Percentiles rank a stretch among this genome's conserved stretches.
Conservation (phyloP, 352 stramenopile genomes). For the Globisporangium megalacanthum region DNA sequence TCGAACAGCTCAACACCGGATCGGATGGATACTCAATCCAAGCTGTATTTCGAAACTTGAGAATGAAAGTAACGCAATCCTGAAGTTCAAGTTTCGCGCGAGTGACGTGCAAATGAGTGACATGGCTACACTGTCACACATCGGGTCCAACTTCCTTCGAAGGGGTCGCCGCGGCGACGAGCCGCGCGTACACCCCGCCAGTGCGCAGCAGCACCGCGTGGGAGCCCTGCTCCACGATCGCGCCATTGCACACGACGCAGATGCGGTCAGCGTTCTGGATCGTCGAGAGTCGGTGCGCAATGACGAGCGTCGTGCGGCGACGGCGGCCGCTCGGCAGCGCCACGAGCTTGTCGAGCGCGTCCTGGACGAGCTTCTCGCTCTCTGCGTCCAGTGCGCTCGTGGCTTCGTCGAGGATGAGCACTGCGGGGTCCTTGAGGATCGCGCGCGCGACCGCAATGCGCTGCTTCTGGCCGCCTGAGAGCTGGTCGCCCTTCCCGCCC, state of each 20-base stretch:
- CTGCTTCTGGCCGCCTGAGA: slow-evolving; percentile 50
- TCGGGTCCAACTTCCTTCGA: not conserved
- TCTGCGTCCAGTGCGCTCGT: slow-evolving; percentile 85
- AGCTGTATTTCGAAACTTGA: not conserved
- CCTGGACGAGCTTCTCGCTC: slow-evolving; percentile 59
- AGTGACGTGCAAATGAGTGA: not conserved
- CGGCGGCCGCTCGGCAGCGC: slow-evolving; percentile 11
- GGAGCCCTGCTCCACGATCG: slow-evolving; percentile 25
- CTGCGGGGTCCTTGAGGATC: slow-evolving; percentile 24
- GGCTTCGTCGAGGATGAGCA: slow-evolving; percentile 58
- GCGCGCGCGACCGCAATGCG: slow-evolving; percentile 38
- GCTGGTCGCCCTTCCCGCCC: slow-evolving; percentile 33
- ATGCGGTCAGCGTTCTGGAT: slow-evolving; percentile 24
- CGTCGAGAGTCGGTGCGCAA: slow-evolving; percentile 85
- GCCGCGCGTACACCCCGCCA: slow-evolving; percentile 19
- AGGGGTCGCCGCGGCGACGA: slow-evolving; percentile 5
- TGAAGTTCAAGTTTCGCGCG: not conserved
- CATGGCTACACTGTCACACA: slow-evolving; percentile 3
- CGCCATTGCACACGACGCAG: slow-evolving; percentile 20
- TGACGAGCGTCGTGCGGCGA: slow-evolving; percentile 73
- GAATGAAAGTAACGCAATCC: no score
- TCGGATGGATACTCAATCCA: not conserved
- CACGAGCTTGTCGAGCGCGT: slow-evolving; percentile 23
- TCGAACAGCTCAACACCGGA: not conserved
- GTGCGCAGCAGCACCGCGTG: slow-evolving; percentile 16